Evolutionary conservation across 495 filamentous ascomycete species (phyloP).

Genomic region (Podospora australis): DNA sequence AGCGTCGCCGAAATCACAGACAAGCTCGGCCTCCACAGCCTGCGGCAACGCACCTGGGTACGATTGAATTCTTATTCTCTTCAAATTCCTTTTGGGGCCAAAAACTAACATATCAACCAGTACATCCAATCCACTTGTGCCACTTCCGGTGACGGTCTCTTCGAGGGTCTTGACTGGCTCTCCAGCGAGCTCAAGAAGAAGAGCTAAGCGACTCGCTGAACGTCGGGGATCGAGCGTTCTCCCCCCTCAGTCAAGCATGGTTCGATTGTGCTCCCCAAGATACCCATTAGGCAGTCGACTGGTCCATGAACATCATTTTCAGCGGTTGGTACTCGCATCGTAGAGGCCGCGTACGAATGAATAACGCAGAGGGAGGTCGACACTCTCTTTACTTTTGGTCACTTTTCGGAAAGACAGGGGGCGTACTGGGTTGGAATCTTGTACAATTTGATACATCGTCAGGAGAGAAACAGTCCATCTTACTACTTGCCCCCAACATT

Average conservation of each 20-base stretch:
- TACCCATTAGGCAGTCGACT: constrained; percentile 42
- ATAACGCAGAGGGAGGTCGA: constrained; percentile 19
- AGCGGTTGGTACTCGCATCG: constrained; percentile 33
- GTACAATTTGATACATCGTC: constrained; percentile 45
- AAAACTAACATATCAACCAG: constrained; percentile 41
- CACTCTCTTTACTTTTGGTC: constrained; percentile 31
- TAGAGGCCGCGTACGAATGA: constrained; percentile 26
- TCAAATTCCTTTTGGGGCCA: constrained; percentile 1
- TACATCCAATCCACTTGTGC: constrained; percentile 99
- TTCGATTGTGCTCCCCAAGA: constrained; percentile 42
- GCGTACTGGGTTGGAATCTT: constrained; percentile 42
- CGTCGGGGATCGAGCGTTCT: constrained; percentile 20
- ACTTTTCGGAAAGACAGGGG: constrained; percentile 40
- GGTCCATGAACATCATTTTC: constrained; percentile 36
- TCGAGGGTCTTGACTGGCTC: constrained; percentile 99
- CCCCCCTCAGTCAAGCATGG: constrained; percentile 32
- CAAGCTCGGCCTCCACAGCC: constrained; percentile 97
- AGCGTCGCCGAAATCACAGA: constrained; percentile 98
- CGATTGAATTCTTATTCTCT: constrained; percentile 32
- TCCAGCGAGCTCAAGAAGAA: constrained; percentile 90
- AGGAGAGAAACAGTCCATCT: constrained; percentile 26
- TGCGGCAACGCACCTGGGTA: constrained; percentile 98
- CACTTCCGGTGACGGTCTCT: constrained; percentile 98
- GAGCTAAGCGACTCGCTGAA: constrained; percentile 50
- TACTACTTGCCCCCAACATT: constrained; percentile 18